phyloP scores from a whole-genome alignment of 2,329 filamentous ascomycete species.

The Fusarium fracticaudum region DNA sequence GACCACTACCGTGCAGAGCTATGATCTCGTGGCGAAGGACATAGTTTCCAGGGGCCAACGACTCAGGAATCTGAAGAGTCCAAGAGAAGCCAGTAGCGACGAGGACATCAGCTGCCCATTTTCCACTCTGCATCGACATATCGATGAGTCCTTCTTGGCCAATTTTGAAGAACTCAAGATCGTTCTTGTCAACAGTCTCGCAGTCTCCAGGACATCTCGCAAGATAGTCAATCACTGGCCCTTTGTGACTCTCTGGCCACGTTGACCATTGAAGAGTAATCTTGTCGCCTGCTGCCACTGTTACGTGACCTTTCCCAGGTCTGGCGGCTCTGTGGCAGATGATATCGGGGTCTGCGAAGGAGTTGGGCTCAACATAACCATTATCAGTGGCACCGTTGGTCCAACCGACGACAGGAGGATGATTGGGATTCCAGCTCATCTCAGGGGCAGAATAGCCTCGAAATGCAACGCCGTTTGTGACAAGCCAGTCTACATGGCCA shows the following conservation, averaged over 20 bases:
- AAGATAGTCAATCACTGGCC: conserved; percentile 71
- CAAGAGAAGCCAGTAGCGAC: conserved; percentile 51
- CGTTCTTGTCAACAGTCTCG: conserved; percentile 60
- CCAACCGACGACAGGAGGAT: conserved; percentile 37
- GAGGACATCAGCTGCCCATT: conserved; percentile 53
- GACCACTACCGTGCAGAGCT: conserved; percentile 56
- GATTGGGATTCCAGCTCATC: conserved; percentile 36
- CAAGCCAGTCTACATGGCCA: conserved; percentile 41
- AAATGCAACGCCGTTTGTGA: conserved; percentile 35
- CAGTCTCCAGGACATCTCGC: conserved; percentile 68
- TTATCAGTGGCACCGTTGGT: conserved; percentile 49
- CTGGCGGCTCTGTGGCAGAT: conserved; percentile 56
- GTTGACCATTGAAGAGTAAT: conserved; percentile 53
- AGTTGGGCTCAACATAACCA: conserved; percentile 59
- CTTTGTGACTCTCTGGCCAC: conserved; percentile 56
- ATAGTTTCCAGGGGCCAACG: conserved; percentile 53
- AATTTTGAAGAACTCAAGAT: conserved; percentile 72
- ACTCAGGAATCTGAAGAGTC: conserved; percentile 47
- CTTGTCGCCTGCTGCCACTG: conserved; percentile 52
- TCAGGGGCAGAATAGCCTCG: conserved; percentile 37
- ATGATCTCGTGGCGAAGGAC: conserved; percentile 64
- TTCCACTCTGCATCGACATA: conserved; percentile 54
- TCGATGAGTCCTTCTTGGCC: conserved; percentile 61
- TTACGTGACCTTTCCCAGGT: conserved; percentile 50
- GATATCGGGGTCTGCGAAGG: conserved; percentile 53